Conservation (phyloP, 345 rosid species). For the Boechera divaricarpa region DNA sequence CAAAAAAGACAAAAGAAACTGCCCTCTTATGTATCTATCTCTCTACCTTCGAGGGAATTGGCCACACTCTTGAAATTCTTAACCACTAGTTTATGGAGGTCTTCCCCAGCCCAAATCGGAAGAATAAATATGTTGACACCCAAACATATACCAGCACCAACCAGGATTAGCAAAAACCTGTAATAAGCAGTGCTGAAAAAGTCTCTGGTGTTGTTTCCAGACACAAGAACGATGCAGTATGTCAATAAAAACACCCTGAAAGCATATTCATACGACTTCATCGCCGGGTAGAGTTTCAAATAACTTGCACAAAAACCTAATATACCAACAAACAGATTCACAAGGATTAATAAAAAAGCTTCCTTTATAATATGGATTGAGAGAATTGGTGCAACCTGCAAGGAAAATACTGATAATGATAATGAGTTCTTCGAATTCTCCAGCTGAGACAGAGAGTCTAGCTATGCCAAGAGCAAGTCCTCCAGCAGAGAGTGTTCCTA, state of each 20-base stretch:
- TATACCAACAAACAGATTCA: background rate
- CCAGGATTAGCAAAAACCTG: constrained; percentile 64
- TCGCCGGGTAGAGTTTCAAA: constrained; percentile 66
- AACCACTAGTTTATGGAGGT: constrained; percentile 83
- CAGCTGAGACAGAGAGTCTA: constrained; percentile 56
- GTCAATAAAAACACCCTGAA: constrained; percentile 90
- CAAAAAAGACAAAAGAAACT: constrained; percentile 18
- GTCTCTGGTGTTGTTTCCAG: constrained; percentile 62
- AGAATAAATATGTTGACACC: constrained; percentile 63
- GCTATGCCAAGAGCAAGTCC: constrained; percentile 83
- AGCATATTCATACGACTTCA: constrained; percentile 86
- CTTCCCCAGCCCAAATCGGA: constrained; percentile 97
- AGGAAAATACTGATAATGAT: constrained; percentile 70
- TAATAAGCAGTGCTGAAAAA: constrained; percentile 64
- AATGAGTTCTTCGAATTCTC: constrained; percentile 60
- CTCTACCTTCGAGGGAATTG: constrained; percentile 77
- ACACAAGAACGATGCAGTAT: constrained; percentile 82
- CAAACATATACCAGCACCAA: constrained; percentile 75
- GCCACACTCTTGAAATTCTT: constrained; percentile 89
- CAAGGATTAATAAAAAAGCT: background rate
- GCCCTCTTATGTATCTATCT: background rate
- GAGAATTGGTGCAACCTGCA: constrained; percentile 59
- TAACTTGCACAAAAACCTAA: constrained; percentile 73
- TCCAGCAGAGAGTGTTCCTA: constrained; percentile 91
- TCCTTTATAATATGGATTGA: background rate